Evolutionary conservation across 768 basidiomycete species (phyloP), one percentile per base, ranked within the genome.

Genomic region (Boletus rubropictus): DNA sequence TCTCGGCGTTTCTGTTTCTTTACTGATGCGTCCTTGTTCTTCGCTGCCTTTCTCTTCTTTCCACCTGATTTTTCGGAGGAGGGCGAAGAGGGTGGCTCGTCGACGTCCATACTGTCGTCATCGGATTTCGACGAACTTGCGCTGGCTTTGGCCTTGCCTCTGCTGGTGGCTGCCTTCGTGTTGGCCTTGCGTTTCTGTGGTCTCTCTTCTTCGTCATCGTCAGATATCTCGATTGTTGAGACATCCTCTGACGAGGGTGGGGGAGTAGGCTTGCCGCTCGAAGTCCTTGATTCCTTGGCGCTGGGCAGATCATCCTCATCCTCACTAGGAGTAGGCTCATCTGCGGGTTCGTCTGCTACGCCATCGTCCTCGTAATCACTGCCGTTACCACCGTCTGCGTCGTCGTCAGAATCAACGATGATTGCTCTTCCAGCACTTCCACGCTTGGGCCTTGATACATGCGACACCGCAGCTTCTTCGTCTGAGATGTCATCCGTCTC

Each of bases 1-100:
- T 83, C 80, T 33, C 75, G 72, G 25, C 78, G 79, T 68, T 80
- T 83, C 59, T 76, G 73, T 59, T 79, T 82, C 60, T 84, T 82
- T 58, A 59, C 55, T 45, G 69, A 61, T 32, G 61, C 67, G 1
- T 69, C 64, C 50, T 67, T 62, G 27, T 58, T 47, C 15, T 52
- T 56, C 39, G 62, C 39, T 31, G 65, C 66, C 57, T 75, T 78
- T 51, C 72, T 66, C 64, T 76, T 78, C 66, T 70, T 76, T 10
- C 65, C 71, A 7, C 63, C 58, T 6, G 72, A 64, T 44, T 62
- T 72, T 33, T 59, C 60, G 15, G 69, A 63, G 11, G 66, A 51
- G 9, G 70, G 64, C 2, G 64, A 67, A 58, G 47, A 57, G 1
- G 62, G 62, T 12, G 68, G 68, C 7, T 77, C 73, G 40, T 83